Conservation (phyloP, 2,329 filamentous ascomycete genomes). For the Diplodia mutila region DNA sequence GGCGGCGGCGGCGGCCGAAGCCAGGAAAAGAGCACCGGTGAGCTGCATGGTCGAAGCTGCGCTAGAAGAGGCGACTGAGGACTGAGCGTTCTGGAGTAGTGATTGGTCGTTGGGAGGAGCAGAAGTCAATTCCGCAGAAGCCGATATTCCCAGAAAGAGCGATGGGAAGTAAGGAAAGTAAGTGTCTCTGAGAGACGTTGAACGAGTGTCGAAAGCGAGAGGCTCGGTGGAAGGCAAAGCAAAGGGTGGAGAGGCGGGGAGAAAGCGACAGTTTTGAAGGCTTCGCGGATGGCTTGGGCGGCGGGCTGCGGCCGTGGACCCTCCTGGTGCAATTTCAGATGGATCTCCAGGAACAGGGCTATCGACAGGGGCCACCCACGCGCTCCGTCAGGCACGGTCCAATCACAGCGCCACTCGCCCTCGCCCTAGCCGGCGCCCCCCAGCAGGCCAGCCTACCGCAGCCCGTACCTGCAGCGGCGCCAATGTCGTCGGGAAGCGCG, state of each 20-base stretch:
- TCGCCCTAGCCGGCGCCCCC: not conserved
- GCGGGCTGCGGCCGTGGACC: not conserved
- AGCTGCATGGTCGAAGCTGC: constrained; percentile 32
- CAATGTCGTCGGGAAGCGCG: not conserved
- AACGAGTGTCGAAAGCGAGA: constrained; percentile 39
- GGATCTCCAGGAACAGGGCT: constrained; percentile 21
- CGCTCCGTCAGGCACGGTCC: not conserved
- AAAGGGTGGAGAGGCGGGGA: constrained; percentile 27
- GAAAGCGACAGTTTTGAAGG: constrained; percentile 4
- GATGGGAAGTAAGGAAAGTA: constrained; percentile 43
- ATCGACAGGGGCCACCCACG: constrained; percentile 8
- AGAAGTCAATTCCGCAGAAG: constrained; percentile 39
- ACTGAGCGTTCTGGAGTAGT: constrained; percentile 30
- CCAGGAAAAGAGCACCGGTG: constrained; percentile 28
- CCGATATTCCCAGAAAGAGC: constrained; percentile 42
- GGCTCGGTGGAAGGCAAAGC: constrained; percentile 33
- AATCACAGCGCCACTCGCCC: not conserved
- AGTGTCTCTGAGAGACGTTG: constrained; percentile 37
- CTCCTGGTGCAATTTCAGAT: constrained; percentile 22
- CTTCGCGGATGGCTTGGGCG: not conserved
- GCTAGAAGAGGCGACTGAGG: constrained; percentile 36
- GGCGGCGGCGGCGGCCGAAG: constrained; percentile 29
- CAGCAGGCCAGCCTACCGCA: not conserved
- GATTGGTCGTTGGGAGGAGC: constrained; percentile 33
- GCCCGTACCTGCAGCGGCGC: constrained; percentile 12